Evolutionary conservation across 495 filamentous ascomycete species (phyloP), one percentile per base, ranked within the genome.

Genomic region (Halenospora varia): DNA sequence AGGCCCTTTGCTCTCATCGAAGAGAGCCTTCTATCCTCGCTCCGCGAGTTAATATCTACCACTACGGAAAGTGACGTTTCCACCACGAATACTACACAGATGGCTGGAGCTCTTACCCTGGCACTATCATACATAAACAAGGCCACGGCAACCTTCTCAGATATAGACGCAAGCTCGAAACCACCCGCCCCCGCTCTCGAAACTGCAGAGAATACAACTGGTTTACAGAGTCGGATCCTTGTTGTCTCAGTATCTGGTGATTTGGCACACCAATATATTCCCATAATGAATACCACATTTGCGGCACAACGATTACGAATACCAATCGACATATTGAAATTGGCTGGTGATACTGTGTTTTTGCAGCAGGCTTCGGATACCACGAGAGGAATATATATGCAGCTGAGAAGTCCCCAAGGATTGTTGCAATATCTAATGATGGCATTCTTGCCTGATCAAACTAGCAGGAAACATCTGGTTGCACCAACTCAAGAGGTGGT

Each of bases 201-300:
- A 18, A 57, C 55, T 44, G 57, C 59, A 59, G 68, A 65, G 42
- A 66, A 62, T 19, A 66, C 72, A 23, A 68, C 79, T 53, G 71
- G 78, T 45, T 71, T 96, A 10, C 83, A 89, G 65, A 84, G 87
- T n/a, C 88, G 95, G 41, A 96, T 97, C 65, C 70, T 98, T 51
- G 82, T 90, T 10, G 72, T 95, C 40, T 90, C 86, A 48, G 89
- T 92, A 25, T 90, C 89, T 22, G 87, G 88, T 59, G 88, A 89
- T 72, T 79, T 91, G 3, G 86, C 93, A 0, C 81, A 87, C 25
- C 92, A 97, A 69, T 98, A 98, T 74, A 97, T 97, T 55, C 89
- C 93, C 1, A 88, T 96, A 48, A 98, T 97, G 92, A 98, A 97
- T 75, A 80, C 84, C 61, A 96, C 97, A 41, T 98, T 98, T 71